These are phyloP conservation scores for Nothopassalora personata DNA, from an alignment of 2,329 filamentous ascomycete species.

Conservation along the genomic window DNA sequence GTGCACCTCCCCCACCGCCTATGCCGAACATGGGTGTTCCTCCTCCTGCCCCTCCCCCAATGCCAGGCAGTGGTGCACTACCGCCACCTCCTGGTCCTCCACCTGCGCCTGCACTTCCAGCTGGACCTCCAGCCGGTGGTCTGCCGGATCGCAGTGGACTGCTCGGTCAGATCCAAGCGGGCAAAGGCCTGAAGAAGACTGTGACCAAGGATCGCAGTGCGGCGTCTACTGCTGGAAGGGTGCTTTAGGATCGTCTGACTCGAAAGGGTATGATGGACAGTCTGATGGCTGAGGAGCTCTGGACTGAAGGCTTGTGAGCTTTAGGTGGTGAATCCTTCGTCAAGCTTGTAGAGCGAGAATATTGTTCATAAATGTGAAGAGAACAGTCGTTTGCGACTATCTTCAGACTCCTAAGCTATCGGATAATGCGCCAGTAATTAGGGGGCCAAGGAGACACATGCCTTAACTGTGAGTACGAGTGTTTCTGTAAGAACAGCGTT, in stretches of 20 bases:
- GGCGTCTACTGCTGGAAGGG: conserved; percentile 68
- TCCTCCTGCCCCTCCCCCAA: conserved; percentile 39
- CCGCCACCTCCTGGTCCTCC: conserved; percentile 47
- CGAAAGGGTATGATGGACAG: not conserved
- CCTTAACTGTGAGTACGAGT: no score
- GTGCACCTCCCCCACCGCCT: conserved; percentile 42
- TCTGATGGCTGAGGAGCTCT: not conserved
- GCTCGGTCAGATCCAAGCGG: conserved; percentile 76
- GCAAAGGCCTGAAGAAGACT: conserved; percentile 77
- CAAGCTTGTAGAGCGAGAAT: not conserved
- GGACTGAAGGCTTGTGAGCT: not conserved
- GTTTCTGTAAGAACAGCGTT: no score
- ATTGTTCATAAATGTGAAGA: not conserved
- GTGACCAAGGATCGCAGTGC: conserved; percentile 80
- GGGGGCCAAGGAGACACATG: no score
- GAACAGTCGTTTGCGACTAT: no score
- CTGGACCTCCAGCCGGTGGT: conserved; percentile 43
- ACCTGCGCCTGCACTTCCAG: conserved; percentile 33
- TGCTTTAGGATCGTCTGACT: conserved; percentile 39
- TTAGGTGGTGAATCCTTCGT: not conserved
- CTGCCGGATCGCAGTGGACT: conserved; percentile 52
- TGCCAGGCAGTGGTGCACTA: conserved; percentile 36
- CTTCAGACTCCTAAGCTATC: no score
- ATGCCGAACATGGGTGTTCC: conserved; percentile 37
- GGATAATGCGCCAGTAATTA: no score